These are phyloP conservation scores for Sporothrix euskadiensis DNA, from an alignment of 2,329 filamentous ascomycete genomes.

Conservation along the genomic window DNA sequence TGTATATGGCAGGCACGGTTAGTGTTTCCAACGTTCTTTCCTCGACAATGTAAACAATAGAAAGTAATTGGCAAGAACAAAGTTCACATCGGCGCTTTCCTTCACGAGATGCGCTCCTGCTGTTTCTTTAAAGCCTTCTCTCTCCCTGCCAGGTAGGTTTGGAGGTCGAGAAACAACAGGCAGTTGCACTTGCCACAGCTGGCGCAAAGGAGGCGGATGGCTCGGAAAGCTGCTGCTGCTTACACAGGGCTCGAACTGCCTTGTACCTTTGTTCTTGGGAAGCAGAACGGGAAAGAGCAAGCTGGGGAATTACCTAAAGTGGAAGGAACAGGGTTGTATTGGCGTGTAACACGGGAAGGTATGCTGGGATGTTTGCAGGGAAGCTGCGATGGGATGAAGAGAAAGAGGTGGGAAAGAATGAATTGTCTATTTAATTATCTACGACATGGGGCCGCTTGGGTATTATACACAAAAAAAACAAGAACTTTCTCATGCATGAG, in stretches of 20 bases:
- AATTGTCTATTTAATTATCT: neutral
- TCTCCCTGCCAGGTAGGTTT: neutral
- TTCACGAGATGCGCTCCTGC: neutral
- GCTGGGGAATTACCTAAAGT: constrained; percentile 15
- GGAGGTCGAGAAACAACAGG: neutral
- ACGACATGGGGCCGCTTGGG: constrained; percentile 10
- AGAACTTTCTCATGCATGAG: neutral
- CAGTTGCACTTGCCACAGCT: neutral
- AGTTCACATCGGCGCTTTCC: constrained; percentile 2
- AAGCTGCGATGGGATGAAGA: constrained; percentile 13
- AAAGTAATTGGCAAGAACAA: neutral
- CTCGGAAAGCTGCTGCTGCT: constrained; percentile 23
- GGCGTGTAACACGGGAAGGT: constrained; percentile 3
- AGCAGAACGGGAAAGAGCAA: neutral
- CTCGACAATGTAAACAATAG: neutral
- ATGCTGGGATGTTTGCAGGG: constrained; percentile 20
- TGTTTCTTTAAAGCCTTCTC: neutral
- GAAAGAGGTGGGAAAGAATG: constrained; percentile 7
- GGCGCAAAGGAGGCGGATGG: constrained; percentile 17
- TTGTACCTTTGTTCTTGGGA: neutral
- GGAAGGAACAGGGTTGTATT: constrained; percentile 26
- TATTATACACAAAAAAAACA: neutral
- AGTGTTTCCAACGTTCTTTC: constrained; percentile 29
- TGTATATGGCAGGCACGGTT: neutral
- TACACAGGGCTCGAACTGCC: constrained; percentile 18